Evolutionary conservation across 2,329 filamentous ascomycete species (phyloP).

Genomic region (Endothia cerciana): DNA sequence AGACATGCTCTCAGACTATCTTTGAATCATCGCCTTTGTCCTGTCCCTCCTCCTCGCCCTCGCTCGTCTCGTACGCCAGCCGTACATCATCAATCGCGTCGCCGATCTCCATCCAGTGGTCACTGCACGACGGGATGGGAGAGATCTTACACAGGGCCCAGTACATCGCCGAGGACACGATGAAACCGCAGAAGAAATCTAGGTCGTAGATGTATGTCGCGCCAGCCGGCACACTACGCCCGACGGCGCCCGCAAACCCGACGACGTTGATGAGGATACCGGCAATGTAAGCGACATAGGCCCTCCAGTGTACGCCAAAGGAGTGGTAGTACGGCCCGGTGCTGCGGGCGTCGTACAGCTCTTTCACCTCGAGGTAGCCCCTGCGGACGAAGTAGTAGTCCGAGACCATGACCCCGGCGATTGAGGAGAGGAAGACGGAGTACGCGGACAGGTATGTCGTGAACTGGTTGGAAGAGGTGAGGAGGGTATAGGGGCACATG

Average conservation of each 20-base stretch:
- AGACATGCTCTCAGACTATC: slow-evolving; percentile 17
- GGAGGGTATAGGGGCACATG: slow-evolving; percentile 86
- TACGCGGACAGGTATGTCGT: slow-evolving; percentile 91
- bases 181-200: slow-evolving; percentile 87
- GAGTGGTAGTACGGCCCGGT: slow-evolving; percentile 74
- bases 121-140: slow-evolving; percentile 75
- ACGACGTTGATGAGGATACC: slow-evolving; percentile 91
- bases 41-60: slow-evolving; percentile 10
- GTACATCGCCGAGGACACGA: slow-evolving; percentile 70
- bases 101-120: slow-evolving; percentile 77
- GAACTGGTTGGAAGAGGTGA: slow-evolving; percentile 78
- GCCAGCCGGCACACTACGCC: slow-evolving; percentile 70
- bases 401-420: slow-evolving; percentile 85
- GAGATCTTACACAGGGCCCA: slow-evolving; percentile 69
- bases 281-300: slow-evolving; percentile 78
- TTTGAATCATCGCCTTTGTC: slow-evolving; percentile 22
- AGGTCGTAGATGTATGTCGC: slow-evolving; percentile 87
- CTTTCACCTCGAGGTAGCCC: slow-evolving; percentile 77
- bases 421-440: slow-evolving; percentile 90
- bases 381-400: slow-evolving; percentile 88
- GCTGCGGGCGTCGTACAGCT: slow-evolving; percentile 75
- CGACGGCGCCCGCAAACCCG: slow-evolving; percentile 84
- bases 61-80: slow-evolving; percentile 48
- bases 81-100: slow-evolving; percentile 61
- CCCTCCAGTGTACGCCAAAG: slow-evolving; percentile 79